Base-by-base conservation (phyloP, 2,329 filamentous ascomycete genomes). In the Ophiostoma fasciatum region DNA sequence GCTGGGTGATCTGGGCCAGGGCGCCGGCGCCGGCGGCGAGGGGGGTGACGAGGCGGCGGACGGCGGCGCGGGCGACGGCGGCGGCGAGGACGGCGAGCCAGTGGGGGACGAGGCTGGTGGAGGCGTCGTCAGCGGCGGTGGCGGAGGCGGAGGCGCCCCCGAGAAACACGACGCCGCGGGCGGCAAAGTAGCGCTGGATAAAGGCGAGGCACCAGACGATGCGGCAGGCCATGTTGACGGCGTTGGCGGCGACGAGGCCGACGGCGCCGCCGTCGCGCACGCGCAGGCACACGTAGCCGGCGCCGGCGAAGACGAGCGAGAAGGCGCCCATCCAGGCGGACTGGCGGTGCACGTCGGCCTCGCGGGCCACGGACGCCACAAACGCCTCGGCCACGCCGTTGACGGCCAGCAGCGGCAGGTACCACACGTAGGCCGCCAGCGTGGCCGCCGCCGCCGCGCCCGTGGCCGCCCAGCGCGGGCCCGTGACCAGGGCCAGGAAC, bases 321-420 rank as follows among this genome's bases (percentile, higher is more conserved):
- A 93, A 94, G 2, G 60, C 66, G 4, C 71, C 69, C 88, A 98
- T 96, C 75, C 78, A 90, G 5, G 74, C 53, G 1, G 81, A 83
- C 54, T 98, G 90, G 4, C 53, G 57, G 43, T 83, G 74, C 4
- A 98, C 71, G 46, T 96, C 70, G 4, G 66, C 57, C 43, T 83
- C 70, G 0, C 71, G 78, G 1, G 88, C 87, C 1, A 92, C 82
- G 3, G 83, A 84, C 1, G 87, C 78, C 13, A 96, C 87, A 48
- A 98, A 96, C 0, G 85, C 83, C 58, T 98, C 90, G 2, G 80
- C 74, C 17, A 96, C 73, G 35, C 90, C 90, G 51, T 98, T 98
- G 48, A 93, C 61, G 4, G 88, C 90, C 4, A 96, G 68, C 19
- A 96, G 74, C 0, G 90, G 90, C 40, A 98, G 82, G 59, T 94